Percentiles rank a stretch among this genome's conserved stretches.
Evolutionary conservation across 1,139 yeast genomes (phyloP).

Genomic region (Nakaseomyces nivariensis): DNA sequence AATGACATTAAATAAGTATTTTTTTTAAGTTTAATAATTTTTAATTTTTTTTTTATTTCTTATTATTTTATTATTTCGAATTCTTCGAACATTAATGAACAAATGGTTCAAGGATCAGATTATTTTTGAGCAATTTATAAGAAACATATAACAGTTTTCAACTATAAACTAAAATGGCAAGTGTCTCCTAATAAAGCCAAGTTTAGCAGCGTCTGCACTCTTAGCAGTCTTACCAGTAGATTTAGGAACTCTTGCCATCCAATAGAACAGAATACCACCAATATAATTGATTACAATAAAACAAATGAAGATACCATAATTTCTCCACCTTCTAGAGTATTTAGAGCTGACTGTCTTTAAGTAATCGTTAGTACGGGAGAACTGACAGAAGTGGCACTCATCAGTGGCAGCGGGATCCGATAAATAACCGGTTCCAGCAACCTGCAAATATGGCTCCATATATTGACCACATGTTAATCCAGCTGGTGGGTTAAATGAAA

Average conservation of each 20-base stretch:
- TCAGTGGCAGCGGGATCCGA: constrained; percentile 35
- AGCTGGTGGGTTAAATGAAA: constrained; percentile 38
- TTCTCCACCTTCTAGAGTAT: constrained; percentile 54
- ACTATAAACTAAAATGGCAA: background rate
- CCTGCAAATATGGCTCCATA: constrained; percentile 36
- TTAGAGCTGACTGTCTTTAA: constrained; percentile 36
- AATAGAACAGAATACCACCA: constrained; percentile 49
- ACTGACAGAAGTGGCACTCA: constrained; percentile 45
- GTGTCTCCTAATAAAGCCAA: background rate
- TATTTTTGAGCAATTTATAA: too few species aligned
- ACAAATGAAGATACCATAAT: constrained; percentile 46
- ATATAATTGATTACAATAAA: constrained; percentile 40
- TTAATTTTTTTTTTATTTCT: too few species aligned
- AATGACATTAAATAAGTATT: too few species aligned
- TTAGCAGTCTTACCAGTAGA: background rate
- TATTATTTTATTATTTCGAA: too few species aligned
- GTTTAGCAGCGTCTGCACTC: background rate
- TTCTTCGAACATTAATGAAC: too few species aligned
- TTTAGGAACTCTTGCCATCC: constrained; percentile 70
- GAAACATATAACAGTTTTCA: too few species aligned
- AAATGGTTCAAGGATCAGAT: too few species aligned
- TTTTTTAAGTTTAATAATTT: too few species aligned
- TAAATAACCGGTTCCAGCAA: constrained; percentile 49
- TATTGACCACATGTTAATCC: constrained; percentile 46
- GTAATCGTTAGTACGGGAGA: constrained; percentile 42